Conservation (phyloP, 1,139 yeast species). For the Pichia sp. region DNA sequence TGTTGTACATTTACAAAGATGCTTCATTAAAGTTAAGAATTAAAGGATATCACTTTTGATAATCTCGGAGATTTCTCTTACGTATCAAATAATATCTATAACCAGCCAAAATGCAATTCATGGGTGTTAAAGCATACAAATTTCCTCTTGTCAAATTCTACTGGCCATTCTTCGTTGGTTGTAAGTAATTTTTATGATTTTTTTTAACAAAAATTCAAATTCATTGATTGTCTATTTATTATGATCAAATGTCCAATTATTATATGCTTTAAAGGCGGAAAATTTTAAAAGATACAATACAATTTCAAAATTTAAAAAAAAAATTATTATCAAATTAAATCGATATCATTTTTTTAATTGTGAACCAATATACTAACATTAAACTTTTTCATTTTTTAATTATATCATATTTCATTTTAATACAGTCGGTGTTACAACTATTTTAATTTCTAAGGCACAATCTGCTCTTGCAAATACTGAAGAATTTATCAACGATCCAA, state of each 20-base stretch:
- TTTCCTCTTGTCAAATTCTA: constrained; percentile 44
- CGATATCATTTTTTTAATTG: not conserved
- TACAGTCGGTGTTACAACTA: constrained; percentile 45
- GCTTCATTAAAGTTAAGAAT: too few species aligned
- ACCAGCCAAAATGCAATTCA: constrained; percentile 23
- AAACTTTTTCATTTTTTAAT: constrained; percentile 1
- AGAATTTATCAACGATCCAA: constrained; percentile 71
- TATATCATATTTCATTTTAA: not conserved
- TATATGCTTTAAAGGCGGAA: too few species aligned
- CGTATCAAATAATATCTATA: not conserved
- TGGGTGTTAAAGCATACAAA: constrained; percentile 31
- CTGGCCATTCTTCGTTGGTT: constrained; percentile 66
- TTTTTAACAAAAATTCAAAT: not conserved
- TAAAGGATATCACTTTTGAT: not conserved
- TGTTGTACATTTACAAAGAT: too few species aligned
- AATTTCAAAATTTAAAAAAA: too few species aligned
- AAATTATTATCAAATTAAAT: too few species aligned
- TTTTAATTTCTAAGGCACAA: constrained; percentile 52
- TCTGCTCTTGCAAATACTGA: constrained; percentile 47
- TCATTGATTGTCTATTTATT: too few species aligned
- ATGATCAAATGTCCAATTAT: too few species aligned
- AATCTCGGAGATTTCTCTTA: not conserved
- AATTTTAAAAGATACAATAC: too few species aligned
- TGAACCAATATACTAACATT: constrained; percentile 18
- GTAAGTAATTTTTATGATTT: constrained; percentile 30